These are phyloP conservation scores for Phytophthora hybrid DNA, from an alignment of 352 stramenopile genomes.

Conservation along the genomic window DNA sequence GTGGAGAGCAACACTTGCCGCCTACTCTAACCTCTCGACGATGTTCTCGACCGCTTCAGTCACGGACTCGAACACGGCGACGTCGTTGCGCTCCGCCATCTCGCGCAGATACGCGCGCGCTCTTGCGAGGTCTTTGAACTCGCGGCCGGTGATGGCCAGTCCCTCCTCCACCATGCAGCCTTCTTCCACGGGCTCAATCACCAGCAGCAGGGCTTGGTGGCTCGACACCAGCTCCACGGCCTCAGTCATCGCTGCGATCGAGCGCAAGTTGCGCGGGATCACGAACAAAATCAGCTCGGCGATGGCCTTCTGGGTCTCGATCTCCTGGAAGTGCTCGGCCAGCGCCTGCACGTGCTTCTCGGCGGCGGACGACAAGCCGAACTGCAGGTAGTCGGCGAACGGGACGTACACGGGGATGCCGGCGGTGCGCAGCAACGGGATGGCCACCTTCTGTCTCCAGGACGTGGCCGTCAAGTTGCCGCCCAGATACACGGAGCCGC, in stretches of 20 bases:
- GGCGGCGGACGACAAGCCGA: constrained; percentile 53
- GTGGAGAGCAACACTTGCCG: not conserved
- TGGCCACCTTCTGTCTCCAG: constrained; percentile 79
- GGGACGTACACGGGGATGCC: constrained; percentile 82
- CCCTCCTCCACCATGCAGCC: constrained; percentile 69
- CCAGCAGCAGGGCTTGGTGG: constrained; percentile 74
- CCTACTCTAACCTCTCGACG: constrained; percentile 60
- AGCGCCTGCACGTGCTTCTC: constrained; percentile 41
- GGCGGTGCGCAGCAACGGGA: constrained; percentile 76
- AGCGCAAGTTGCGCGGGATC: constrained; percentile 74
- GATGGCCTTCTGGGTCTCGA: constrained; percentile 65
- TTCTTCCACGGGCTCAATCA: constrained; percentile 78
- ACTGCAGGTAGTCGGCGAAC: constrained; percentile 76
- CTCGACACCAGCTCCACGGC: constrained; percentile 81
- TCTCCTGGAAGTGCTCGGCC: constrained; percentile 59
- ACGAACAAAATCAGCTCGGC: constrained; percentile 89
- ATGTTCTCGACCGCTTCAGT: constrained; percentile 69
- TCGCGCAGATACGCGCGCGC: constrained; percentile 86
- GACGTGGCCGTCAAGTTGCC: constrained; percentile 77
- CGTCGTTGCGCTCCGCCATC: constrained; percentile 83
- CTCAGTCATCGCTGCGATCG: constrained; percentile 87
- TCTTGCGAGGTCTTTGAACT: constrained; percentile 86
- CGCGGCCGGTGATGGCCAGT: constrained; percentile 52
- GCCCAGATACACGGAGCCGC: constrained; percentile 77
- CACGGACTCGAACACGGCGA: constrained; percentile 79